Conservation (phyloP, 1,284 basidiomycete genomes). For the Austroboletus niveus region DNA sequence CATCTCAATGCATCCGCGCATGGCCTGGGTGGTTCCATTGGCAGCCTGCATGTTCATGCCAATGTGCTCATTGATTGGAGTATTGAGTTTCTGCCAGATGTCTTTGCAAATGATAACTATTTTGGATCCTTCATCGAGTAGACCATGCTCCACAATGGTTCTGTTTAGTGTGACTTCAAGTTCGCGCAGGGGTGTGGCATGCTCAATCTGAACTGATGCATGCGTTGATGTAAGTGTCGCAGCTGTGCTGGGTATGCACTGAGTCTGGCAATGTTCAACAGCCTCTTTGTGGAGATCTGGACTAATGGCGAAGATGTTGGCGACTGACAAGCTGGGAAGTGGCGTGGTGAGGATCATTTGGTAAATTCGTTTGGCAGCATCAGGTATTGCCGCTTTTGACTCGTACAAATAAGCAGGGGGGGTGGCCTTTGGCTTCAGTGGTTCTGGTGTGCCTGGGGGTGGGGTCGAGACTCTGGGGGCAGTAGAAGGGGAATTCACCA, state of each 20-base stretch:
- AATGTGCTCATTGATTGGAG: background rate
- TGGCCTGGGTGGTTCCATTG: conserved; percentile 11
- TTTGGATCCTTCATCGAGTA: conserved; percentile 11
- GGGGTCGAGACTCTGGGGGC: background rate
- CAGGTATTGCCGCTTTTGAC: background rate
- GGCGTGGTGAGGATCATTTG: conserved; percentile 3
- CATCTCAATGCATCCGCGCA: conserved; percentile 10
- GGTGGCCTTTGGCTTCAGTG: background rate
- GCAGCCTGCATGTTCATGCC: conserved; percentile 20
- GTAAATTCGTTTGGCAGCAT: background rate
- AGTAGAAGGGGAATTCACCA: too few relatives aligned
- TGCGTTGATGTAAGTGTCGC: too few relatives aligned
- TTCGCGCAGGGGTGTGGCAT: background rate
- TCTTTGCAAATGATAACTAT: conserved; percentile 7
- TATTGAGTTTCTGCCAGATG: background rate
- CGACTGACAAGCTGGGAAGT: conserved; percentile 8
- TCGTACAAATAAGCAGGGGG: conserved; percentile 5
- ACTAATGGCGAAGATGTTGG: conserved; percentile 16
- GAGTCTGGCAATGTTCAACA: conserved; percentile 8
- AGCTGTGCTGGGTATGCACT: background rate
- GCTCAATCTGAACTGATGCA: background rate
- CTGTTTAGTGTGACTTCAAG: conserved; percentile 2
- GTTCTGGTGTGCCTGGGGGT: background rate
- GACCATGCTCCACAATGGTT: fast-evolving
- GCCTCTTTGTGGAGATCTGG: conserved; percentile 10